Base-by-base conservation (phyloP, 768 basidiomycete species). In the Calocera cornea region DNA sequence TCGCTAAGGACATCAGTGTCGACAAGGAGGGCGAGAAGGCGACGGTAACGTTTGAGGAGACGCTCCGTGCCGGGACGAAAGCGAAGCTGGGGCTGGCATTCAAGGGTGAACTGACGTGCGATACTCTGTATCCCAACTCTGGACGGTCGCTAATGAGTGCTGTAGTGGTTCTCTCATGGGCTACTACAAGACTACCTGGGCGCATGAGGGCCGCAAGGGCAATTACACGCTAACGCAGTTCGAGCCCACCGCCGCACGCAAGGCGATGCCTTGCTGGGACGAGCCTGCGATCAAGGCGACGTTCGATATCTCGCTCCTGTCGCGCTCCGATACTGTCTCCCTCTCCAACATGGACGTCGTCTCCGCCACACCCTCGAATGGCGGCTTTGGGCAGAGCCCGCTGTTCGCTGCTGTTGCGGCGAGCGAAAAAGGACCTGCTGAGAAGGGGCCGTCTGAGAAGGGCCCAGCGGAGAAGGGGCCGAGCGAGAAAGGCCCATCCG, bases 201-300 rank as follows among this genome's bases (percentile, higher is more conserved):
- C 54, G 31, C 54, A 60, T 31, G 54, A 60, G 22, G 54, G 54
- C 24, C 54, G 54, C 19, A 60, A 60, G 31, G 54, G 54, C 14
- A 60, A 12, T 10, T 60, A 60, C 31, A 22, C 54, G 27, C 19
- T 60, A 10, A 60, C 54, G 27, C 54, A 60, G 54, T 60, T 60
- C 54, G 54, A 95, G 87, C 87, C 94, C 41, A 95, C 90, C 41
- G 87, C 87, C 68, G 94, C 95, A 10, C 81, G 94, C 64, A 82
- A 60, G 44, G 85, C 88, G 5, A 90, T 92, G 76, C 90, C 90
- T 31, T 91, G 88, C 79, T 95, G 91, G 90, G 95, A 97, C 74
- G 94, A 97, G 74, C 95, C 95, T 17, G 81, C 85, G 40, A 80
- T 95, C 71, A 97, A 97, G 76, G 88, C 93, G 0, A 92, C 87